These are phyloP conservation scores for Protomyces arabidopsidicola DNA, from an alignment of 1,139 yeast species.

Conservation along the genomic window DNA sequence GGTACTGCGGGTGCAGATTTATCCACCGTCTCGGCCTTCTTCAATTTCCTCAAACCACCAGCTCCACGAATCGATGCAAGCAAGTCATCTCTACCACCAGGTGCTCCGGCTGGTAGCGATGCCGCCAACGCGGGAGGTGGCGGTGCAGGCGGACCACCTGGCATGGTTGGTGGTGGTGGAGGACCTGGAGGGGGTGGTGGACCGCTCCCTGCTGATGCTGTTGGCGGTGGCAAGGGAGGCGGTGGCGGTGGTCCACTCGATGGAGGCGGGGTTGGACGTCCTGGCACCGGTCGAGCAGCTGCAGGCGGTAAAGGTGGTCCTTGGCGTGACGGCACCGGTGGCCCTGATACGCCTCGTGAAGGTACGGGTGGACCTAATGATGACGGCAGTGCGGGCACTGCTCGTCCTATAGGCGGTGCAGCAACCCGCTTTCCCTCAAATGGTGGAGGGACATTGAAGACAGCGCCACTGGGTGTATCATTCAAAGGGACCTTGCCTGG, in stretches of 20 bases:
- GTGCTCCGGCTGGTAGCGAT: slow-evolving; percentile 42
- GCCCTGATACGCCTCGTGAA: slow-evolving; percentile 41
- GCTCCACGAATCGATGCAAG: slow-evolving; percentile 81
- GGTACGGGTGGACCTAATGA: slow-evolving; percentile 40
- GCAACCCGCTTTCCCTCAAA: slow-evolving; percentile 27
- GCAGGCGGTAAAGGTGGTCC: slow-evolving; percentile 26
- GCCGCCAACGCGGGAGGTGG: slow-evolving; percentile 37
- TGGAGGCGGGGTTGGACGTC: slow-evolving; percentile 28
- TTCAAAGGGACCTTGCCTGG: slow-evolving; percentile 15
- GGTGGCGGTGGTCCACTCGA: slow-evolving; percentile 32
- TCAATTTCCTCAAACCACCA: slow-evolving; percentile 63
- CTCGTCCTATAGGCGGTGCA: slow-evolving; percentile 34
- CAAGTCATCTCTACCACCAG: slow-evolving; percentile 65
- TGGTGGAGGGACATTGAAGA: slow-evolving; percentile 34
- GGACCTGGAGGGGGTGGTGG: slow-evolving; percentile 15
- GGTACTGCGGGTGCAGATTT: slow-evolving; percentile 16
- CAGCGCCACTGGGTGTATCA: slow-evolving; percentile 6
- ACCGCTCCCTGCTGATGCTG: neutral
- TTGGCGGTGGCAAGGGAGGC: slow-evolving; percentile 35
- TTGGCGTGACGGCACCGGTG: slow-evolving; percentile 30
- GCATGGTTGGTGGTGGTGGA: neutral
- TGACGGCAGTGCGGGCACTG: slow-evolving; percentile 33
- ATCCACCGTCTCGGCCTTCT: slow-evolving; percentile 75
- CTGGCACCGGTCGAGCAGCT: slow-evolving; percentile 9
- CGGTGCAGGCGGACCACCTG: slow-evolving; percentile 33